A percentile compares a stretch with the other conserved stretches of the same genome.
Evolutionary conservation across 2,329 filamentous ascomycete species (phyloP).

Genomic region (Alternaria sp.): DNA sequence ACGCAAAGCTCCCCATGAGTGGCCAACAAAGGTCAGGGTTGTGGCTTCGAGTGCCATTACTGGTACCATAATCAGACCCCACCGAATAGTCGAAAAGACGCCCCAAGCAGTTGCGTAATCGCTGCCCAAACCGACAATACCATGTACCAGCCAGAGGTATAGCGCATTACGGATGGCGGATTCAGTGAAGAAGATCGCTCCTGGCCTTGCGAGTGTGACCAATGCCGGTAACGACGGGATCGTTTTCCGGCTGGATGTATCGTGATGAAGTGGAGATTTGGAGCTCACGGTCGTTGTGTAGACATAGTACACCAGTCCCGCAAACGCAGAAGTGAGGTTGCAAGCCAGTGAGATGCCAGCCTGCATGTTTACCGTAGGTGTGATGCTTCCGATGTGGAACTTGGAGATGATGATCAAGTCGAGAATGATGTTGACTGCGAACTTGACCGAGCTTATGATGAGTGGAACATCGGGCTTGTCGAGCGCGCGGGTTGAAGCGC

Average conservation of each 20-base stretch:
- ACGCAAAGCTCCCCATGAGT: constrained; percentile 68
- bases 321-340: constrained; percentile 39
- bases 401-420: constrained; percentile 72
- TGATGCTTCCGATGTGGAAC: constrained; percentile 65
- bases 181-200: constrained; percentile 67
- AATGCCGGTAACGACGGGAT: constrained; percentile 55
- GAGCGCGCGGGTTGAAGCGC: constrained; percentile 68
- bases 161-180: constrained; percentile 73
- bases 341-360: constrained; percentile 70
- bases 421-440: constrained; percentile 71
- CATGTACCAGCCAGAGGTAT: constrained; percentile 74
- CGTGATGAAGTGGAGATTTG: constrained; percentile 15
- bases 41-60: constrained; percentile 73
- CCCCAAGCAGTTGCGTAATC: constrained; percentile 77
- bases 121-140: constrained; percentile 68
- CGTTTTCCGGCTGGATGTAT: neutral
- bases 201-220: constrained; percentile 63
- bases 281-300: constrained; percentile 50
- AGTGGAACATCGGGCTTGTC: constrained; percentile 75
- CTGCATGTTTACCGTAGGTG: constrained; percentile 70
- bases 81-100: constrained; percentile 76
- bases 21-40: constrained; percentile 70
- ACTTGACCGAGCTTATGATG: constrained; percentile 69
- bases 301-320: constrained; percentile 68
- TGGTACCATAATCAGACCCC: constrained; percentile 78